phyloP scores from a whole-genome alignment of 2,329 filamentous ascomycete species.

The Samsoniella hepiali region DNA sequence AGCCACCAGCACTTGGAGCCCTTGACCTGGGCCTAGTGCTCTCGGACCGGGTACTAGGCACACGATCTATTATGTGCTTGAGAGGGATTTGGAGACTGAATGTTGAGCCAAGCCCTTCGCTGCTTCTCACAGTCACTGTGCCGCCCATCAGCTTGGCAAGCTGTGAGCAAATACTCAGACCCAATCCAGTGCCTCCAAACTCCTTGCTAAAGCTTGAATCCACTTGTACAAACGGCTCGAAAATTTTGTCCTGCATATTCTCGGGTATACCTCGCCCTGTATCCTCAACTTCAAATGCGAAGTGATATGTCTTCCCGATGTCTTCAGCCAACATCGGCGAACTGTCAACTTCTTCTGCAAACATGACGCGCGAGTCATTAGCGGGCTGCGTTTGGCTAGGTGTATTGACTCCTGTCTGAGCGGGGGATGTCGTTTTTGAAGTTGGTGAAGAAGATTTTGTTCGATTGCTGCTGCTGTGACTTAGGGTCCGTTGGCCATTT shows the following conservation, averaged over 20 bases:
- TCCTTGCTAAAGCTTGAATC: conserved; percentile 86
- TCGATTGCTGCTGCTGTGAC: neutral
- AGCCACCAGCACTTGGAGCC: conserved; percentile 45
- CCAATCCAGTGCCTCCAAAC: conserved; percentile 83
- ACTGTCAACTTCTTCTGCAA: neutral
- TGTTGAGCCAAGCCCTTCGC: conserved; percentile 69
- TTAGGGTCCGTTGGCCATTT: neutral
- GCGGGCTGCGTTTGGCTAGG: neutral
- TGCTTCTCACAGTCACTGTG: conserved; percentile 67
- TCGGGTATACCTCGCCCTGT: conserved; percentile 82
- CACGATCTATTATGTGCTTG: conserved; percentile 66
- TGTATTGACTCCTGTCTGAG: neutral
- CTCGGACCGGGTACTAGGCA: conserved; percentile 31
- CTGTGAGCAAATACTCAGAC: conserved; percentile 85
- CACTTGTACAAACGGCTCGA: conserved; percentile 94
- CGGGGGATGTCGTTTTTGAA: neutral
- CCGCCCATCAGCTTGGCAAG: conserved; percentile 81
- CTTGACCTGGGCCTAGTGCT: conserved; percentile 34
- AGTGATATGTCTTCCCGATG: conserved; percentile 63
- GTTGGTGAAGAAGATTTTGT: neutral
- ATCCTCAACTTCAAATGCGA: conserved; percentile 87
- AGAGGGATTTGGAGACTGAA: conserved; percentile 84
- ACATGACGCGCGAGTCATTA: neutral
- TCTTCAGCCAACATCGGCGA: conserved; percentile 28
- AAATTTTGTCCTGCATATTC: conserved; percentile 75